Evolutionary conservation across 2,329 filamentous ascomycete genomes (phyloP).

Genomic region (Rhexocercosporidium sp.): DNA sequence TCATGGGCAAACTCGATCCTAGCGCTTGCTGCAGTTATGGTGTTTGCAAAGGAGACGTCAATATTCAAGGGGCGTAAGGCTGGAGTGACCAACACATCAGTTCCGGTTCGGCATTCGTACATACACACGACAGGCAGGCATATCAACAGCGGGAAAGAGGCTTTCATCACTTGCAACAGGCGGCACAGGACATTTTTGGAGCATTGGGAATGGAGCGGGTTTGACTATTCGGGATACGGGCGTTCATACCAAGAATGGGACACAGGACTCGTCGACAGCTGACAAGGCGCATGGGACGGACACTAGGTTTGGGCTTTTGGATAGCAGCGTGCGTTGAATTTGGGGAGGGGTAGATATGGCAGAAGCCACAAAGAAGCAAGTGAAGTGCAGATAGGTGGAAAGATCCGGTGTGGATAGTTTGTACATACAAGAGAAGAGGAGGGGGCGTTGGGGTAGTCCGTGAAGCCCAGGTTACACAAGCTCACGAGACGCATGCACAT

Average conservation of each 20-base stretch:
- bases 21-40: slow-evolving; percentile 38
- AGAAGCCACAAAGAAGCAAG: neutral
- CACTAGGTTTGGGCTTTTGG: neutral
- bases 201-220: neutral
- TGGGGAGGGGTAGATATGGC: neutral
- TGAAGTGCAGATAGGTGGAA: neutral
- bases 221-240: neutral
- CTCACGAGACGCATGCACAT: slow-evolving; percentile 13
- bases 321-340: neutral
- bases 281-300: neutral
- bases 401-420: neutral
- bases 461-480: neutral
- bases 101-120: neutral
- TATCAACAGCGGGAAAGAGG: neutral
- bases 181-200: neutral
- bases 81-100: neutral
- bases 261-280: neutral
- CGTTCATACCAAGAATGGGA: neutral
- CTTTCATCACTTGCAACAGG: slow-evolving; percentile 9
- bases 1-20: slow-evolving; percentile 34
- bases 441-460: neutral
- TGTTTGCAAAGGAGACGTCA: slow-evolving; percentile 34
- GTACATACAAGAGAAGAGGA: slow-evolving; percentile 1
- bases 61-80: slow-evolving; percentile 31
- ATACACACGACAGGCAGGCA: neutral